Conservation (phyloP, 306 rosid species). For the Fragaria iinumae region DNA sequence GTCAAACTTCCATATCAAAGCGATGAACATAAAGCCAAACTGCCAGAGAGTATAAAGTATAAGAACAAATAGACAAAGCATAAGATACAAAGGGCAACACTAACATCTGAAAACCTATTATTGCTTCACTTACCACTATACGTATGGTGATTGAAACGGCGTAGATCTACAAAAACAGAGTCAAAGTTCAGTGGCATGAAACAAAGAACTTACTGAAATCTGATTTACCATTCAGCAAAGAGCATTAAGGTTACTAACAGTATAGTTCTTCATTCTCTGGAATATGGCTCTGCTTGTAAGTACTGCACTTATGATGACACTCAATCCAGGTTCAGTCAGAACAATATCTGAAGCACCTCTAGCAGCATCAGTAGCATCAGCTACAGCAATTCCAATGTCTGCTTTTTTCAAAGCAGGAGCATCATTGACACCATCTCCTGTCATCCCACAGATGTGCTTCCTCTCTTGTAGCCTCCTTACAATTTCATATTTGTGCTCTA, state of each 20-base stretch:
- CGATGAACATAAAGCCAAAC: constrained; percentile 97
- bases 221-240: constrained; percentile 3
- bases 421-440: constrained; percentile 98
- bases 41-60: constrained; percentile 36
- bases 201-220: background rate
- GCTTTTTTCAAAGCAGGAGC: constrained; percentile 98
- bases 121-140: constrained; percentile 77
- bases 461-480: constrained; percentile 91
- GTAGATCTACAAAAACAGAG: constrained; percentile 67
- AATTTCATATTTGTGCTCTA: constrained; percentile 98
- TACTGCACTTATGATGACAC: constrained; percentile 97
- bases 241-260: constrained; percentile 52
- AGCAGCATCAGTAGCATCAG: constrained; percentile 99
- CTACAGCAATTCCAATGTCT: constrained; percentile 98
- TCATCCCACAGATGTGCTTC: constrained; percentile 99
- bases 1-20: constrained; percentile 93
- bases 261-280: constrained; percentile 98
- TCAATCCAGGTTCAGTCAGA: constrained; percentile 96
- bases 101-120: constrained; percentile 2
- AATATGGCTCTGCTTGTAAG: constrained; percentile 98
- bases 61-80: constrained; percentile 14
- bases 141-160: constrained; percentile 99
- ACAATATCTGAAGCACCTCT: constrained; percentile 96
- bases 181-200: constrained; percentile 7
- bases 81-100: constrained; percentile 2